Percentiles rank a stretch among this genome's conserved stretches.
Conservation (phyloP, 2,329 filamentous ascomycete genomes). For the Neofusicoccum laricinum region DNA sequence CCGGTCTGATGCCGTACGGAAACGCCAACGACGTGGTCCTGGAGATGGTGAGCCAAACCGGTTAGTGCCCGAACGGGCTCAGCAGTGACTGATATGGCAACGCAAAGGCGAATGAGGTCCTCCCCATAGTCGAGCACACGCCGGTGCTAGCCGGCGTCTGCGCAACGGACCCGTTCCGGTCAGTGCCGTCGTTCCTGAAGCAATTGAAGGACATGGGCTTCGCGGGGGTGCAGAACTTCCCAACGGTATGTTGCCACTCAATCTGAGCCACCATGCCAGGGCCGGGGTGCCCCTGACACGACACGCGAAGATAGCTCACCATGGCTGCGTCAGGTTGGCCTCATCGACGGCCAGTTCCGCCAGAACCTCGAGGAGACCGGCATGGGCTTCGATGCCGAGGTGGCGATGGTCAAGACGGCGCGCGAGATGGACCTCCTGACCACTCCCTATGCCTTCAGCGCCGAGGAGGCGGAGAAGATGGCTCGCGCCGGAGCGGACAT, state of each 20-base stretch:
- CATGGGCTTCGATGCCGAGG: conserved; percentile 66
- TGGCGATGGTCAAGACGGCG: conserved; percentile 64
- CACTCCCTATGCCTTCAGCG: conserved; percentile 67
- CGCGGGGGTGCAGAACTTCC: conserved; percentile 70
- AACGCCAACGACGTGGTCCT: conserved; percentile 69
- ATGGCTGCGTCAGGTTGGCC: conserved; percentile 48
- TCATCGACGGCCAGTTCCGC: conserved; percentile 67
- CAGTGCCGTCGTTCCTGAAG: conserved; percentile 58
- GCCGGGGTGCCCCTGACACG: conserved; percentile 1
- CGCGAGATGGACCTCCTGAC: conserved; percentile 61
- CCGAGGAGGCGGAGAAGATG: conserved; percentile 62
- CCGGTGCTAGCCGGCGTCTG: conserved; percentile 70
- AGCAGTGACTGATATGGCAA: neutral
- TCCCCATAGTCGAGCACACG: conserved; percentile 61
- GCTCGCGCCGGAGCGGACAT: conserved; percentile 63
- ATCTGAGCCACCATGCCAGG: neutral
- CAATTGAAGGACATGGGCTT: conserved; percentile 64
- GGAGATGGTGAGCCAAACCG: conserved; percentile 55
- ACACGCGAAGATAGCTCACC: neutral
- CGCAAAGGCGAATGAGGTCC: conserved; percentile 58
- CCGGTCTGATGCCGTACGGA: conserved; percentile 68
- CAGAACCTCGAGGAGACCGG: conserved; percentile 68
- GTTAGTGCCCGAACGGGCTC: neutral
- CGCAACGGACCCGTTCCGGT: conserved; percentile 66
- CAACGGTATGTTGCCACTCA: conserved; percentile 42